Conservation (phyloP, 371 early-diverging fungal species). For the Haplosporangium sp. region DNA sequence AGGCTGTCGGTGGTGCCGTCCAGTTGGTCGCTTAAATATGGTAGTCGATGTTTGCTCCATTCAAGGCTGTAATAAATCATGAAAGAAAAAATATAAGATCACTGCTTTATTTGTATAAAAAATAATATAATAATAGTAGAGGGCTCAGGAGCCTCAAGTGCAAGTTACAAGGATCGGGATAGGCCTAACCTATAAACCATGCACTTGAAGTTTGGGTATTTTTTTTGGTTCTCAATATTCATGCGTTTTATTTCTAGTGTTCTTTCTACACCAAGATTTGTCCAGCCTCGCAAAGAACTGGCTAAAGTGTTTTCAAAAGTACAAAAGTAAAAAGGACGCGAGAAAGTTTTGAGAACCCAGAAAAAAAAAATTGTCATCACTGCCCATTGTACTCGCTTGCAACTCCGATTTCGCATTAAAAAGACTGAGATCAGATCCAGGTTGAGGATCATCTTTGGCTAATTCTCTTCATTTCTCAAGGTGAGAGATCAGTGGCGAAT, state of each 20-base stretch:
- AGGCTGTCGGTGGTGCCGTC: conserved; percentile 95
- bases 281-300: background rate
- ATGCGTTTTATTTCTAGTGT: too few relatives aligned
- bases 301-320: background rate
- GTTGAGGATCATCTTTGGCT: conserved; percentile 29
- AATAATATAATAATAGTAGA: background rate
- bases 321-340: background rate
- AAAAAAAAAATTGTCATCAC: conserved; percentile 10
- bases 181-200: conserved; percentile 2
- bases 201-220: background rate
- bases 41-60: conserved; percentile 3
- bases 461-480: conserved; percentile 25
- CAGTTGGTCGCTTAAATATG: conserved; percentile 60
- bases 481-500: conserved; percentile 7
- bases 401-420: conserved; percentile 13
- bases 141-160: conserved; percentile 3
- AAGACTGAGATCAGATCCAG: conserved; percentile 10
- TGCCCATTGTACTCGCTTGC: conserved; percentile 31
- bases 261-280: background rate
- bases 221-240: background rate
- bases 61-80: conserved; percentile 22
- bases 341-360: background rate
- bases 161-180: conserved; percentile 4
- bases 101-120: background rate
- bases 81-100: conserved; percentile 5